phyloP scores from a whole-genome alignment of 2,329 filamentous ascomycete species.

The Verticillium isaacii region DNA sequence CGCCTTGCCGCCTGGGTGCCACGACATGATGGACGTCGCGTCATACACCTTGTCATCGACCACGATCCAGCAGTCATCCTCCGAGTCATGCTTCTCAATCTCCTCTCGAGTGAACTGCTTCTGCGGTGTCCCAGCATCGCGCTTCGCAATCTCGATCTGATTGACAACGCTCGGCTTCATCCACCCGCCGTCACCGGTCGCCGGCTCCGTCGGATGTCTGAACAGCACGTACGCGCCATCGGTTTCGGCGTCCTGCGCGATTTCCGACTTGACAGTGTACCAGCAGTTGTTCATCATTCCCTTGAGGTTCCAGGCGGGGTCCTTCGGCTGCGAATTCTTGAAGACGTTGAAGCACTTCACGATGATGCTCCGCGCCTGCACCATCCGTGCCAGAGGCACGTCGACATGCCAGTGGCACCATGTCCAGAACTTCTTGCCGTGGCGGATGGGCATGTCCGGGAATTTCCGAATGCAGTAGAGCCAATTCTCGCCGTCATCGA shows the following conservation, averaged over 20 bases:
- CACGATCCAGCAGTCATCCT: constrained; percentile 49
- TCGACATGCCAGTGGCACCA: constrained; percentile 50
- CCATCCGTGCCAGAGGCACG: constrained; percentile 35
- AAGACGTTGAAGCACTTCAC: constrained; percentile 44
- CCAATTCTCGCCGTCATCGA: constrained; percentile 41
- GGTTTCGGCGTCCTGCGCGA: constrained; percentile 23
- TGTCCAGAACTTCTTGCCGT: constrained; percentile 50
- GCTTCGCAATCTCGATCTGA: constrained; percentile 36
- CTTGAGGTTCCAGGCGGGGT: constrained; percentile 42
- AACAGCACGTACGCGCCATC: constrained; percentile 29
- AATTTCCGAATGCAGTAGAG: constrained; percentile 27
- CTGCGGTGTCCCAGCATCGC: constrained; percentile 35
- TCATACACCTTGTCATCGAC: constrained; percentile 48
- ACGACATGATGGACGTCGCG: constrained; percentile 37
- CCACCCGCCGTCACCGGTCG: constrained; percentile 40
- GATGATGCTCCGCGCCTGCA: constrained; percentile 33
- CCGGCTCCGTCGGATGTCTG: constrained; percentile 40
- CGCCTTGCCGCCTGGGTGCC: constrained; percentile 45
- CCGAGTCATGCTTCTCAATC: constrained; percentile 44
- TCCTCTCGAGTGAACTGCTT: constrained; percentile 49
- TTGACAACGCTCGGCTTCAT: constrained; percentile 43
- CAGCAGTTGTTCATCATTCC: constrained; percentile 52
- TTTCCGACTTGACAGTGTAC: constrained; percentile 38
- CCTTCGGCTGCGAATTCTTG: constrained; percentile 44
- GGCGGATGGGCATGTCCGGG: constrained; percentile 41